These are phyloP conservation scores for Citrus cavaleriei DNA, from an alignment of 345 rosid genomes.

Conservation along the genomic window DNA sequence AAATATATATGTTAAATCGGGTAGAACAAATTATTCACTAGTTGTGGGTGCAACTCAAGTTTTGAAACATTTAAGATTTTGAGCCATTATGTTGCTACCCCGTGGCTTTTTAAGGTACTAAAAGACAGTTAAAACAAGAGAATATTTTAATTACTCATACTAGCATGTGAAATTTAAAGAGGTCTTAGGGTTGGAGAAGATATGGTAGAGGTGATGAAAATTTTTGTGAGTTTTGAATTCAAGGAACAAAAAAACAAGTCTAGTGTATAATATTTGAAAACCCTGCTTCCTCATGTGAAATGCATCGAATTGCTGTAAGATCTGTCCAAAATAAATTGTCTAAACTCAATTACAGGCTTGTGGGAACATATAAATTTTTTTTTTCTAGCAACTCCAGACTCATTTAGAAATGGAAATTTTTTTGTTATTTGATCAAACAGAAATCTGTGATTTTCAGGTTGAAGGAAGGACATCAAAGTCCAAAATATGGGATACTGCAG, in stretches of 20 bases:
- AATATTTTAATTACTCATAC: no score
- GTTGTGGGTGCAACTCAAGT: neutral
- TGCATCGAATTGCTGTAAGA: neutral
- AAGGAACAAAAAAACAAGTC: neutral
- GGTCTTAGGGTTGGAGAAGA: no score
- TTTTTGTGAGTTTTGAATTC: no score
- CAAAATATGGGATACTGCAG: constrained; percentile 99
- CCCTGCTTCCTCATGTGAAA: neutral
- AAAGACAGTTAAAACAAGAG: no score
- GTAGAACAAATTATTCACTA: neutral
- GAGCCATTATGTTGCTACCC: neutral
- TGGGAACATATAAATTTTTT: neutral
- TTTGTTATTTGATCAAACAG: constrained; percentile 1
- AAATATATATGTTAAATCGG: neutral
- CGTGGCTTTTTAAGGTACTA: no score
- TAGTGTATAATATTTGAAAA: neutral
- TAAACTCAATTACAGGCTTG: neutral
- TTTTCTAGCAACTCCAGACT: neutral
- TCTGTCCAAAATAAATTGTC: neutral
- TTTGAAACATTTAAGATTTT: neutral
- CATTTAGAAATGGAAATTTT: neutral
- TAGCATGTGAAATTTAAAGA: no score
- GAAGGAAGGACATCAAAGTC: constrained; percentile 91
- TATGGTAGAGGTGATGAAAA: neutral
- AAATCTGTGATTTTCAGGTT: constrained; percentile 37